These are phyloP conservation scores for Starmerella floricola DNA, from an alignment of 805 yeast species.

Conservation along the genomic window DNA sequence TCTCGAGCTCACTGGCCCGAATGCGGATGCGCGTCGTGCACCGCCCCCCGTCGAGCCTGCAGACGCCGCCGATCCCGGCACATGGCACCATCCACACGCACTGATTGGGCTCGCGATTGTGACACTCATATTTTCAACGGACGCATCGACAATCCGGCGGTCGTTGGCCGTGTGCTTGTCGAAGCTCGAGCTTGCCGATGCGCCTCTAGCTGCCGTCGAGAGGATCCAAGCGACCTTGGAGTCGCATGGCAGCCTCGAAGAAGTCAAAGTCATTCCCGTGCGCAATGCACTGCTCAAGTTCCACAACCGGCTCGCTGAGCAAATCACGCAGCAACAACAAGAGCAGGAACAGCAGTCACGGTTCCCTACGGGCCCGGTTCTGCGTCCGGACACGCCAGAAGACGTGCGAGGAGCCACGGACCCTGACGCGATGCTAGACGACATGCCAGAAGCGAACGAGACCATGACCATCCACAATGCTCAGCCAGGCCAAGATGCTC, in stretches of 20 bases:
- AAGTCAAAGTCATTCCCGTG: neutral
- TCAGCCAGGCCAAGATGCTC: too few relatives aligned
- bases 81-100: conserved; percentile 10
- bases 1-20: conserved; percentile 76
- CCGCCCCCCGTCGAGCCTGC: neutral
- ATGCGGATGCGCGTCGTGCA: neutral
- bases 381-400: too few relatives aligned
- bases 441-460: too few relatives aligned
- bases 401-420: too few relatives aligned
- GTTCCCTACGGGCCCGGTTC: too few relatives aligned
- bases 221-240: neutral
- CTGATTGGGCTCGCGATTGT: conserved; percentile 8
- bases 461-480: too few relatives aligned
- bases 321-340: neutral
- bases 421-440: too few relatives aligned
- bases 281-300: conserved; percentile 1
- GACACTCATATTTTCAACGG: neutral
- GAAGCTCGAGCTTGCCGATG: conserved; percentile 7
- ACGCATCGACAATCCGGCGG: conserved; percentile 3
- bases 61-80: neutral
- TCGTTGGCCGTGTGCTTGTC: conserved; percentile 6
- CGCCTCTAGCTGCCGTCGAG: neutral
- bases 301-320: neutral
- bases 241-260: neutral
- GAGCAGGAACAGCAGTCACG: neutral